A percentile compares a stretch with the other conserved stretches of the same genome.
Evolutionary conservation across 495 filamentous ascomycete genomes (phyloP).

Genomic region (Bacidia rubella): DNA sequence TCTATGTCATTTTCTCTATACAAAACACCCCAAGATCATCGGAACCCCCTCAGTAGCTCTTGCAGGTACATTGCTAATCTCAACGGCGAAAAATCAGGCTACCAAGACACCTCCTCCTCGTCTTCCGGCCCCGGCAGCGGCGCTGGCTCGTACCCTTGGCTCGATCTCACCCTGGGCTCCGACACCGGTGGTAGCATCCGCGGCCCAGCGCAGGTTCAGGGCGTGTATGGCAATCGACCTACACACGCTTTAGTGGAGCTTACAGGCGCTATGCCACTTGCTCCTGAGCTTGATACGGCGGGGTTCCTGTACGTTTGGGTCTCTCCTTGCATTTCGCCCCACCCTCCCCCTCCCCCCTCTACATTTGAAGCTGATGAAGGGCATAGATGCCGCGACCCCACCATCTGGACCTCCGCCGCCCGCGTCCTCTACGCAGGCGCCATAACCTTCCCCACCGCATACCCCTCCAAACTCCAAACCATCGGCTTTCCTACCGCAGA

Average conservation of each 20-base stretch:
- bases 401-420: conserved; percentile 31
- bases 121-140: conserved; percentile 36
- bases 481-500: conserved; percentile 23
- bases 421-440: conserved; percentile 30
- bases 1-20: no score
- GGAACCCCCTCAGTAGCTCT: no score
- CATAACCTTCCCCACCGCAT: conserved; percentile 22
- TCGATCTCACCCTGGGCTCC: conserved; percentile 40
- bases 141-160: conserved; percentile 40
- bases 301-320: conserved; percentile 23
- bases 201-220: conserved; percentile 32
- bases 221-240: conserved; percentile 36
- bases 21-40: no score
- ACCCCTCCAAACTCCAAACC: conserved; percentile 32
- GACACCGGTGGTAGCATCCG: conserved; percentile 38
- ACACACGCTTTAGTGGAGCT: conserved; percentile 32
- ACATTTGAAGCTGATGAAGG: no score
- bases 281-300: conserved; percentile 33
- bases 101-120: conserved; percentile 33
- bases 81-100: no score
- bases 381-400: conserved; percentile 26
- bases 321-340: background rate
- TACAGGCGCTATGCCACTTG: conserved; percentile 31
- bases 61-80: no score
- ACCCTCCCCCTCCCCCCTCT: no score